Evolutionary conservation across 2,329 filamentous ascomycete genomes (phyloP).

Genomic region (Thermothelomyces thermophilus): DNA sequence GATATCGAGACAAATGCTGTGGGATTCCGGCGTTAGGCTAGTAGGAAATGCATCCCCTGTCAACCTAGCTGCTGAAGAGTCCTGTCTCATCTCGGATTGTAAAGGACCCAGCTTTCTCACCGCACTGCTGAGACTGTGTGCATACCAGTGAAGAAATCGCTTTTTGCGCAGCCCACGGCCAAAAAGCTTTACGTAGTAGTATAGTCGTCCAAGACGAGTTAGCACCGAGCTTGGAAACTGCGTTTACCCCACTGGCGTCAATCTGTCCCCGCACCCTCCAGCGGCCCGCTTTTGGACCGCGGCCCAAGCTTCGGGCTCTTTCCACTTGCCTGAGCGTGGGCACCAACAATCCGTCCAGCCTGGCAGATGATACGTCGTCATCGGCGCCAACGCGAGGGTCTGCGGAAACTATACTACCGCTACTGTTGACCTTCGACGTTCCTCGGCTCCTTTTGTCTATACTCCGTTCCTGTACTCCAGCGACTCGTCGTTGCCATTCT

Average conservation of each 20-base stretch:
- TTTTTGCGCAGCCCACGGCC: too few relatives aligned
- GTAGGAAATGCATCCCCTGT: too few relatives aligned
- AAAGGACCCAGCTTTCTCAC: too few relatives aligned
- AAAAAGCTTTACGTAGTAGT: too few relatives aligned
- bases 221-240: not conserved
- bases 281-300: not conserved
- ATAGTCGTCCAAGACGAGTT: too few relatives aligned
- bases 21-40: too few relatives aligned
- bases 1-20: too few relatives aligned
- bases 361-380: conserved; percentile 9
- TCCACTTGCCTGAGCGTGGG: not conserved
- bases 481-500: not conserved
- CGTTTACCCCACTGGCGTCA: not conserved
- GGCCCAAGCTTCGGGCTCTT: conserved; percentile 19
- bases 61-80: too few relatives aligned
- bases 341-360: conserved; percentile 7
- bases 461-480: not conserved
- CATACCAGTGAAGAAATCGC: too few relatives aligned
- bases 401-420: not conserved
- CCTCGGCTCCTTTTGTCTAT: not conserved
- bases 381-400: not conserved
- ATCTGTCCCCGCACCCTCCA: not conserved
- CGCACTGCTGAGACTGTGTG: too few relatives aligned
- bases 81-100: too few relatives aligned
- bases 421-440: not conserved